phyloP scores from a whole-genome alignment of 2,329 filamentous ascomycete species.

The Plenodomus biglobosus region DNA sequence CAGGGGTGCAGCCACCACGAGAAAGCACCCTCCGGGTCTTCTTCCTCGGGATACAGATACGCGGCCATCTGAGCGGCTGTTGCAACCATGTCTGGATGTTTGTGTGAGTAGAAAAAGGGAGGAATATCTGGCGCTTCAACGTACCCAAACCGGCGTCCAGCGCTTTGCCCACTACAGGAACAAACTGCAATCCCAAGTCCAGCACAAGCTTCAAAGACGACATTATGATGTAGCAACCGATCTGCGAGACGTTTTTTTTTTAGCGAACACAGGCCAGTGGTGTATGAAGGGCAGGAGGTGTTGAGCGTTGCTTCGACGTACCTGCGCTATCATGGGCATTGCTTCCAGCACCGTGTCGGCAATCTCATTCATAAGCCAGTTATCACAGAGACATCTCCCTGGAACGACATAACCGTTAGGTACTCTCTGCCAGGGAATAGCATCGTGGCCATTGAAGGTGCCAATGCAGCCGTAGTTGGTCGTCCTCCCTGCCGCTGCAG shows the following conservation, averaged over 20 bases:
- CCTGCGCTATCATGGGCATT: conserved; percentile 12
- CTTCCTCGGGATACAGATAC: conserved; percentile 4
- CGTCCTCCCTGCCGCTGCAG: conserved; percentile 4
- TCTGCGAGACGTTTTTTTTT: conserved; percentile 1
- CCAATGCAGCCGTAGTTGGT: conserved; percentile 11
- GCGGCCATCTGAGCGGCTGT: conserved; percentile 8
- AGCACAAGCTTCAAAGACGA: conserved; percentile 7
- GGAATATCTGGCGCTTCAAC: too few species aligned
- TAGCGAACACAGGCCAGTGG: too few species aligned
- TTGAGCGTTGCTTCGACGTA: too few species aligned
- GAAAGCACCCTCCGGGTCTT: conserved; percentile 8
- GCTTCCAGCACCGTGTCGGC: conserved; percentile 9
- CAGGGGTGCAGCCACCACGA: conserved; percentile 12
- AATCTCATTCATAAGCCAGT: conserved; percentile 8
- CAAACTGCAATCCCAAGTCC: conserved; percentile 4
- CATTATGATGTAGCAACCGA: conserved; percentile 11
- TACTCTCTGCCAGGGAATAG: conserved; percentile 5
- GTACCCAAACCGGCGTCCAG: conserved; percentile 4
- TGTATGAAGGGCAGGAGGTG: too few species aligned
- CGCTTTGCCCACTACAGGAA: conserved; percentile 3
- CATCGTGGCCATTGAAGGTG: conserved; percentile 1
- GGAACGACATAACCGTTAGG: too few species aligned
- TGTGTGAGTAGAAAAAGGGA: too few species aligned
- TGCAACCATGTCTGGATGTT: conserved; percentile 8
- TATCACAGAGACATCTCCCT: conserved; percentile 7